Percentiles rank a stretch among this genome's conserved stretches.
phyloP scores from a whole-genome alignment of 768 basidiomycete genomes.

The Termitomyces heimii region DNA sequence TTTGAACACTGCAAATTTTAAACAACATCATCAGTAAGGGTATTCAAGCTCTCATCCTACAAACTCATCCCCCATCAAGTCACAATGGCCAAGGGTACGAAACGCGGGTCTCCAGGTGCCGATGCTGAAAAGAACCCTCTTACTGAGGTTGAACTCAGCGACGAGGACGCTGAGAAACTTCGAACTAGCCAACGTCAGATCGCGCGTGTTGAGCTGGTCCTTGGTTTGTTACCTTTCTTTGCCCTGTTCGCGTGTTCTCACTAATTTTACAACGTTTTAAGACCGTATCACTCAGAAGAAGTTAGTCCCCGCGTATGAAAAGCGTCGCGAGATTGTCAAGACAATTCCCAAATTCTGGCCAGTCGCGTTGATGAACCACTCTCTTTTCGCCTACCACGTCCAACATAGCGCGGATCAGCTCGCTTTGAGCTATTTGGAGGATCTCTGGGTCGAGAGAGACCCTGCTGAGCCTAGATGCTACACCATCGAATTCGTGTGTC shows the following conservation, averaged over 20 bases:
- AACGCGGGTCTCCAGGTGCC: conserved; percentile 78
- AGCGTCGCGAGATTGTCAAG: conserved; percentile 62
- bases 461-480: conserved; percentile 71
- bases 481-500: conserved; percentile 83
- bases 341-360: conserved; percentile 79
- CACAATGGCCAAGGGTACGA: conserved; percentile 45
- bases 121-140: conserved; percentile 70
- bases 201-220: conserved; percentile 61
- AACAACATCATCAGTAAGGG: conserved; percentile 5
- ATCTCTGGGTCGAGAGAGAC: conserved; percentile 79
- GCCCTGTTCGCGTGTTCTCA: not conserved
- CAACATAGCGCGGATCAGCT: conserved; percentile 74
- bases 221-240: conserved; percentile 38
- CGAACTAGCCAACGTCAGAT: conserved; percentile 61
- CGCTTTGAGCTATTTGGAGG: conserved; percentile 79
- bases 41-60: conserved; percentile 8
- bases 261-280: conserved; percentile 19
- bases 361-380: conserved; percentile 75
- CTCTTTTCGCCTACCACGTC: conserved; percentile 53
- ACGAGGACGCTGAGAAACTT: conserved; percentile 69
- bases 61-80: conserved; percentile 13
- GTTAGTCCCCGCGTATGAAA: conserved; percentile 59
- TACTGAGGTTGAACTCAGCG: conserved; percentile 59
- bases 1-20: conserved; percentile 17
- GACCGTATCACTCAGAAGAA: conserved; percentile 60